These are phyloP conservation scores for Durotheca rogersii DNA, from an alignment of 495 filamentous ascomycete species.

Conservation along the genomic window DNA sequence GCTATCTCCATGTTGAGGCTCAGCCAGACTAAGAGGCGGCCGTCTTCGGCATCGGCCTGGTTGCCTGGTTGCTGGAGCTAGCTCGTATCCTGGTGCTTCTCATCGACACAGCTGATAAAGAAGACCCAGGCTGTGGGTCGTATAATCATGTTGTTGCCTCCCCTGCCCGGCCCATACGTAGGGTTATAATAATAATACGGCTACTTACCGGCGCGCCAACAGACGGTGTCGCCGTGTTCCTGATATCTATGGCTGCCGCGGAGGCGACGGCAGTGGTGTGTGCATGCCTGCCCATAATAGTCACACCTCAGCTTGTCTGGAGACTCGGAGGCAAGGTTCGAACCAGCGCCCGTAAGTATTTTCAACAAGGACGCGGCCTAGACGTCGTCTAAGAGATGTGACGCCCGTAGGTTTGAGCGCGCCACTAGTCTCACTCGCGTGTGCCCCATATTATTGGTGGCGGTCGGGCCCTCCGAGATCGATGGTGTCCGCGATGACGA, in stretches of 20 bases:
- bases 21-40: constrained; percentile 30
- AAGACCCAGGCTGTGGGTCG: constrained; percentile 36
- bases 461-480: constrained; percentile 7
- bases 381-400: constrained; percentile 14
- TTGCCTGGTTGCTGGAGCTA: constrained; percentile 31
- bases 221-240: constrained; percentile 31
- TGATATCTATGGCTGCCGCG: constrained; percentile 30
- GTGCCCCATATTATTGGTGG: constrained; percentile 22
- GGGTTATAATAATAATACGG: too few species aligned
- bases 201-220: too few species aligned
- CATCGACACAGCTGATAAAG: constrained; percentile 33
- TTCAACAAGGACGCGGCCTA: constrained; percentile 7
- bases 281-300: constrained; percentile 26
- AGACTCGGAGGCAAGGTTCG: constrained; percentile 1
- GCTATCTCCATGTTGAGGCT: constrained; percentile 33
- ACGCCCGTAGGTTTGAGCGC: constrained; percentile 28
- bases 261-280: constrained; percentile 33
- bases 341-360: neutral
- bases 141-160: neutral
- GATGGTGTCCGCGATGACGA: constrained; percentile 16
- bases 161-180: neutral
- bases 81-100: constrained; percentile 24
- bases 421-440: constrained; percentile 25
- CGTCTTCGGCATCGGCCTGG: constrained; percentile 34
- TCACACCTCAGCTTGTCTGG: constrained; percentile 19